Evolutionary conservation across 1,284 basidiomycete genomes (phyloP), one percentile per base, ranked within the genome.

Genomic region (Schizopora paradoxa): DNA sequence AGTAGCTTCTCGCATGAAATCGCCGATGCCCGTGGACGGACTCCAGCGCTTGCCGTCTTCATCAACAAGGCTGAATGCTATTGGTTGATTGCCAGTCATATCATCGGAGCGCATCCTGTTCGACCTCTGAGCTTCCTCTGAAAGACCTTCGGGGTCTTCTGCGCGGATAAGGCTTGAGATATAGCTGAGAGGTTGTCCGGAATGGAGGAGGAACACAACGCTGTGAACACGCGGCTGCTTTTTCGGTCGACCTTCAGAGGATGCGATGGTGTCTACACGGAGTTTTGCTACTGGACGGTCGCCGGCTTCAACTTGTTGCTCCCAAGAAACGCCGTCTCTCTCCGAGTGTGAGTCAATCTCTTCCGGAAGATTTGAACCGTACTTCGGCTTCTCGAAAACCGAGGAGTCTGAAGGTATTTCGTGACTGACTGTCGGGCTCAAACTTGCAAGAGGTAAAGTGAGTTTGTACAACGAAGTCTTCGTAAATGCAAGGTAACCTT

Each of bases 1-100:
- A 5, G 78, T 78, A 5, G 76, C 76, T 56, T 81, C 76, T 43
- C 76, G 73, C 51, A 84, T 74, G 58, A 85, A 84, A 59, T 83
- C 79, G 14, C 74, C 76, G 11, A 84, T 61, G 61, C 82, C 81
- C 0, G 80, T 86, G 3, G 74, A 74, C 46, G 79, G 75, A n/a
- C 73, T 72, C 82, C 82, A 84, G 14, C 29, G 45, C 23, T 39
- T 42, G 10, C 32, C 36, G n/a, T 33, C 25, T 11, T 35, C 6
- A 26, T 21, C 14, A 2, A 32, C 35, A n/a, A 42, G 47, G 26
- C 41, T 45, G 31, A 51, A 47, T 18, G 39, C 43, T 27, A 51
- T 47, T 6, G 41, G 28, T 11, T 27, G 49, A 19, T 43, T 36
- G 26, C 19, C 38, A 7, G 34, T 21, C 31, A 35, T 21, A 8